phyloP scores from a whole-genome alignment of 1,139 yeast species.

The Geotrichum phurueaensis region DNA sequence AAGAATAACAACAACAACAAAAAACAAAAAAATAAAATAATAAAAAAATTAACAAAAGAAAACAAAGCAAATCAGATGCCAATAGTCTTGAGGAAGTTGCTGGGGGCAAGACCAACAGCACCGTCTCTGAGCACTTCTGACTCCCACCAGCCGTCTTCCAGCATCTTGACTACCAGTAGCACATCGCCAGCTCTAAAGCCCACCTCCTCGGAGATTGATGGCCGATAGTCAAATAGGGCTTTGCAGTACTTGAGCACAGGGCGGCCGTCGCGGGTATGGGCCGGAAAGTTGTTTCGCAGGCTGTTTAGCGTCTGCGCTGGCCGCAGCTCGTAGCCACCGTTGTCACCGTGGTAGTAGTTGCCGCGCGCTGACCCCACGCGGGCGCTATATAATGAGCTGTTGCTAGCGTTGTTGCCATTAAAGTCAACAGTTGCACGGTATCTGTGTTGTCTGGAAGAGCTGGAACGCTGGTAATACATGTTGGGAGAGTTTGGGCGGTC shows the following conservation, averaged over 20 bases:
- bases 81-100: slow-evolving; percentile 46
- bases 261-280: slow-evolving; percentile 41
- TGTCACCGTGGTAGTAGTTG: neutral
- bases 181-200: slow-evolving; percentile 68
- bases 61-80: neutral
- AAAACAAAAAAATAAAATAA: neutral
- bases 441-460: neutral
- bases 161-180: slow-evolving; percentile 63
- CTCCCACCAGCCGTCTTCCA: slow-evolving; percentile 89
- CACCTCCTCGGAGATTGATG: slow-evolving; percentile 75
- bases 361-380: slow-evolving; percentile 3
- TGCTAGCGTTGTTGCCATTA: neutral
- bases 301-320: neutral
- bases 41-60: neutral
- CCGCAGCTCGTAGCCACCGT: neutral
- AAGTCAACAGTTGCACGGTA: neutral
- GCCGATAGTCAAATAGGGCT: slow-evolving; percentile 67
- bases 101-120: slow-evolving; percentile 75
- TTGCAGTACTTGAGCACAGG: slow-evolving; percentile 54
- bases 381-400: neutral
- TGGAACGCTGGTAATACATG: neutral
- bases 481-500: neutral
- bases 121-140: slow-evolving; percentile 56
- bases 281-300: slow-evolving; percentile 28
- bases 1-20: neutral